These are phyloP conservation scores for Pochonia chlamydosporia DNA, from an alignment of 2,329 filamentous ascomycete species.

Conservation along the genomic window DNA sequence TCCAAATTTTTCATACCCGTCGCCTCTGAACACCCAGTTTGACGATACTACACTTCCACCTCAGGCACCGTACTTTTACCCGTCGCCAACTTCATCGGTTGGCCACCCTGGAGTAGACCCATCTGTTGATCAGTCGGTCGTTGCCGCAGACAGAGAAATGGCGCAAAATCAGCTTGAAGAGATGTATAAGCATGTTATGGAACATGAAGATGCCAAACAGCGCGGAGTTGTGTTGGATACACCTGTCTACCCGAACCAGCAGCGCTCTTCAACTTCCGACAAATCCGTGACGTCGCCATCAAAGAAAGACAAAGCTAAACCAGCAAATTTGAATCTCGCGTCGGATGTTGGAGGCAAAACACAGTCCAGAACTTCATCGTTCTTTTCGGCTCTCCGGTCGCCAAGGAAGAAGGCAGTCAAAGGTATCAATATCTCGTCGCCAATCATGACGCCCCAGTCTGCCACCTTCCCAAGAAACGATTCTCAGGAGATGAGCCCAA, in stretches of 20 bases:
- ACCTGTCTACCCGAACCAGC: constrained; percentile 28
- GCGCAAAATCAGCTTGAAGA: constrained; percentile 81
- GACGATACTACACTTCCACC: constrained; percentile 7
- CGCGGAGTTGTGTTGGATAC: constrained; percentile 44
- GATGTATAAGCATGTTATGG: constrained; percentile 88
- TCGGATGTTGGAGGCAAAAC: constrained; percentile 39
- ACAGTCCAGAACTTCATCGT: constrained; percentile 52
- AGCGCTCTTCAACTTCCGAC: constrained; percentile 18
- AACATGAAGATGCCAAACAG: constrained; percentile 69
- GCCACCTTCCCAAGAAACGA: constrained; percentile 51
- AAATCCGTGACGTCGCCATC: constrained; percentile 15
- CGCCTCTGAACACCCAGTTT: constrained; percentile 31
- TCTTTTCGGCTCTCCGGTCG: constrained; percentile 57
- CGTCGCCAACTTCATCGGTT: constrained; percentile 40
- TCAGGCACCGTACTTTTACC: constrained; percentile 37
- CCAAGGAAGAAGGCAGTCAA: constrained; percentile 48
- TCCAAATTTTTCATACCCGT: constrained; percentile 48
- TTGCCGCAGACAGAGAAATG: constrained; percentile 67
- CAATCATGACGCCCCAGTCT: constrained; percentile 59
- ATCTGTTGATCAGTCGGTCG: constrained; percentile 70
- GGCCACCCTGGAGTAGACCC: constrained; percentile 54
- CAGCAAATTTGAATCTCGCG: constrained; percentile 43
- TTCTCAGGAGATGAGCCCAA: constrained; percentile 50
- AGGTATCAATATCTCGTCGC: constrained; percentile 56
- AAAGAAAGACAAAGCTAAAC: constrained; percentile 44